Evolutionary conservation across 352 stramenopile genomes (phyloP).

Genomic region (Phytophthora pini): DNA sequence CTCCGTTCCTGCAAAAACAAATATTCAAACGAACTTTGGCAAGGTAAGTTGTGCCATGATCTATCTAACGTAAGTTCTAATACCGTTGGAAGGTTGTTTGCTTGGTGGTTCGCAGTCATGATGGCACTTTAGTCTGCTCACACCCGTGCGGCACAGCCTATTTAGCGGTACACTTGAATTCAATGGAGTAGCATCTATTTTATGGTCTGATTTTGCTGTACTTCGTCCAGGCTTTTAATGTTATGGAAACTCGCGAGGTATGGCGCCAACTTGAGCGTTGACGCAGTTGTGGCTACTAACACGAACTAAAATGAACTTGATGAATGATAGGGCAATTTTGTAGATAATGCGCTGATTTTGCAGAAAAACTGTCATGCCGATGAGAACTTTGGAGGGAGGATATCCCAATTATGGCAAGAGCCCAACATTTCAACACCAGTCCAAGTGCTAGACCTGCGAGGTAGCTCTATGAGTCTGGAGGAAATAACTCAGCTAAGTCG

Average conservation of each 20-base stretch:
- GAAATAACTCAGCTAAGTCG: constrained; percentile 50
- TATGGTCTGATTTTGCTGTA: too few relatives aligned
- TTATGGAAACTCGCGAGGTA: constrained; percentile 48
- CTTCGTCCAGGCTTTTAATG: constrained; percentile 38
- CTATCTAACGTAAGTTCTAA: not conserved
- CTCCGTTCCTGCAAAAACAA: constrained; percentile 43
- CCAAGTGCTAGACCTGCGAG: constrained; percentile 53
- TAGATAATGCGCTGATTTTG: constrained; percentile 25
- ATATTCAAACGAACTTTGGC: constrained; percentile 59
- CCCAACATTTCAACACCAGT: constrained; percentile 15
- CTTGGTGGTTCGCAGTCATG: constrained; percentile 45
- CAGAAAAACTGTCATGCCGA: constrained; percentile 6
- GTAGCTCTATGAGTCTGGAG: constrained; percentile 52
- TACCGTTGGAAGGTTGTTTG: constrained; percentile 37
- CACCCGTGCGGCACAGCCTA: constrained; percentile 50
- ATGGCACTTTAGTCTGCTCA: constrained; percentile 65
- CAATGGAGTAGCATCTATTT: not conserved
- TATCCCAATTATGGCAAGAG: constrained; percentile 6
- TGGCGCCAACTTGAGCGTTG: not conserved
- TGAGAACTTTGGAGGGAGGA: constrained; percentile 12
- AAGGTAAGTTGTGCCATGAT: constrained; percentile 34
- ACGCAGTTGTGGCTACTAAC: not conserved
- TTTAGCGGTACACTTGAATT: constrained; percentile 43
- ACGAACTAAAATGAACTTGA: not conserved
- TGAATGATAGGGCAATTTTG: constrained; percentile 38